phyloP scores from a whole-genome alignment of 2,329 filamentous ascomycete genomes.

The Trichoderma sp. region DNA sequence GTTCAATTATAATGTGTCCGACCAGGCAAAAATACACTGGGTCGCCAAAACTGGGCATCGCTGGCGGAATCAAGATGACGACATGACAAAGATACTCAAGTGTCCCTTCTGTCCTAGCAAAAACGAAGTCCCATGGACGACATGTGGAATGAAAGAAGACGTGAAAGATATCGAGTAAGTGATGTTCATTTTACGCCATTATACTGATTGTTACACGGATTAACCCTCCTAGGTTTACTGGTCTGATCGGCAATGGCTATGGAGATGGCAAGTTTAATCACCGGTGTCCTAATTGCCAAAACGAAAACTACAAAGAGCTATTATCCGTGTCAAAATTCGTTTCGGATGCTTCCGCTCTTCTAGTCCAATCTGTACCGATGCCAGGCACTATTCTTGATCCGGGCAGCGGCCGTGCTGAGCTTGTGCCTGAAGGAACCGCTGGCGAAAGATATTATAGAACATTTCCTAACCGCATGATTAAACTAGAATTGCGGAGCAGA shows the following conservation, averaged over 20 bases:
- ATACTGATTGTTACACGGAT: background rate
- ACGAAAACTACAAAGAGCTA: conserved; percentile 52
- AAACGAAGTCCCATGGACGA: conserved; percentile 59
- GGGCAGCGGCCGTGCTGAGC: conserved; percentile 47
- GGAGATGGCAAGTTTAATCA: conserved; percentile 53
- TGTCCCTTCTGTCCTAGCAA: conserved; percentile 53
- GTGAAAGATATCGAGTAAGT: background rate
- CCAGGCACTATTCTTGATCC: conserved; percentile 64
- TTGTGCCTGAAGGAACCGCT: conserved; percentile 24
- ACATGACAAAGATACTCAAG: conserved; percentile 42
- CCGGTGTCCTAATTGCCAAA: conserved; percentile 49
- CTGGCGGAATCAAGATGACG: conserved; percentile 60
- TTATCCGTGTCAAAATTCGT: conserved; percentile 61
- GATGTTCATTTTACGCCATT: background rate
- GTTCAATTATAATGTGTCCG: conserved; percentile 54
- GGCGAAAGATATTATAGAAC: conserved; percentile 33
- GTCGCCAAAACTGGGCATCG: conserved; percentile 42
- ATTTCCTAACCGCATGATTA: conserved; percentile 60
- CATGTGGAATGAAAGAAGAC: conserved; percentile 37
- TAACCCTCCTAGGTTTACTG: background rate
- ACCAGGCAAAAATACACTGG: conserved; percentile 47
- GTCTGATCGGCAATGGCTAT: conserved; percentile 50
- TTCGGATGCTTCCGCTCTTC: conserved; percentile 27
- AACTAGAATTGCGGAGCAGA: conserved; percentile 40
- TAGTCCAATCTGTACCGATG: conserved; percentile 45